Evolutionary conservation across 805 yeast species (phyloP), one percentile per base, ranked within the genome.

Genomic region (Hanseniaspora jakobsenii): DNA sequence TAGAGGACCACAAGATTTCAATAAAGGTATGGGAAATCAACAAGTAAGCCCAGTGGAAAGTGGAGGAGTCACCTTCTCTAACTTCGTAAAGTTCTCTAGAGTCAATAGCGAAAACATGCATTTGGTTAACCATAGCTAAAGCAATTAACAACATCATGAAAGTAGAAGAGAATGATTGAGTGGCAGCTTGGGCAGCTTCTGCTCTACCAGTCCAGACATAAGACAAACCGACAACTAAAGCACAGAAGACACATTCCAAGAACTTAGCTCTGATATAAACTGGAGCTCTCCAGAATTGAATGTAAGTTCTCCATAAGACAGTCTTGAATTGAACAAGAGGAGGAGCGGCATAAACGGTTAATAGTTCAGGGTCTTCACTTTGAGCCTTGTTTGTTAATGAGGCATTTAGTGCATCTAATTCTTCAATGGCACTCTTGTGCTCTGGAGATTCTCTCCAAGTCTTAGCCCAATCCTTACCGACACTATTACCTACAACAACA

Each of bases 21-120:
- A 70, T 63, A 10, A 65, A 52, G 23, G 66, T 61, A 53, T 57
- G 70, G 56, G 64, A 59, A 50, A 65, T 42, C 45, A 78, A 59
- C 44, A 78, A 73, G 1, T 77, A 74, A 53, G 66, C 53, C 86
- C 86, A 79, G 39, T 75, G 67, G 61, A 76, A 80, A 2, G 84
- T 75, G 56, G 71, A 77, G 1, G 85, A 75, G 24, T 82, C 81
- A 45, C 81, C 69, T 59, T 79, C 87, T 60, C 87, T 71, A 36
- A 72, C 81, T 59, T 79, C 86, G 52, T 75, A 79, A 29, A 79
- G 59, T 49, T 73, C 73, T 62, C 86, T 68, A 53, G 75, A 78
- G 36, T 61, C 58, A 35, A 71, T 72, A 52, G 68, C 81, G 54
- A 72, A 65, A 19, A 82, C 83, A 49, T 75, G 68, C 64, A 73